Conservation (phyloP, 495 filamentous ascomycete genomes). For the Penicillium ucsense region DNA sequence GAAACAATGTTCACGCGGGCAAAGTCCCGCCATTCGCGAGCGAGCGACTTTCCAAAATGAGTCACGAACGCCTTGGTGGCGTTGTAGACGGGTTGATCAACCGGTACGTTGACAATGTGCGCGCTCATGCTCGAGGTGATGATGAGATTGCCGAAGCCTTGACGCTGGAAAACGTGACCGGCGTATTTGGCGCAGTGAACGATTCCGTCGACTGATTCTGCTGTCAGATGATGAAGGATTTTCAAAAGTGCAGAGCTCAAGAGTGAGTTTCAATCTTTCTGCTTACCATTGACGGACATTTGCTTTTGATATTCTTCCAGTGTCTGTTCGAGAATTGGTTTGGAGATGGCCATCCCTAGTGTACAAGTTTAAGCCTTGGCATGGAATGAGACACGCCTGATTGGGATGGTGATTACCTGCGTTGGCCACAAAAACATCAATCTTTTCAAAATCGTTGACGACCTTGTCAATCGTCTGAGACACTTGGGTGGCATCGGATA, state of each 20-base stretch:
- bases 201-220: constrained; percentile 19
- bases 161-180: constrained; percentile 49
- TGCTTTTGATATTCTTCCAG: constrained; percentile 38
- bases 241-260: background rate
- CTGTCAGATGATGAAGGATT: background rate
- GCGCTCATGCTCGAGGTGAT: constrained; percentile 75
- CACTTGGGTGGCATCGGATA: constrained; percentile 27
- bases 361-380: background rate
- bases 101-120: constrained; percentile 63
- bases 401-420: constrained; percentile 1
- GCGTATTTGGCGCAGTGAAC: constrained; percentile 26
- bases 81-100: constrained; percentile 58
- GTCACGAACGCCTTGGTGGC: constrained; percentile 58
- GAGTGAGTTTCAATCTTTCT: too few relatives aligned
- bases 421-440: constrained; percentile 43
- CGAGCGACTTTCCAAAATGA: constrained; percentile 54
- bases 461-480: constrained; percentile 22
- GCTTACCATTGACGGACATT: constrained; percentile 30
- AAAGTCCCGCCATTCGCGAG: constrained; percentile 60
- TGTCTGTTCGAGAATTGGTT: constrained; percentile 36
- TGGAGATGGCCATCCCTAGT: constrained; percentile 41
- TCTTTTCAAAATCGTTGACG: constrained; percentile 34
- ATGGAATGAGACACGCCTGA: background rate
- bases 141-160: constrained; percentile 53
- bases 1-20: constrained; percentile 57